Percentiles rank a stretch among this genome's conserved stretches.
Conservation (phyloP, 495 filamentous ascomycete species). For the Polyplosphaeria fusca region DNA sequence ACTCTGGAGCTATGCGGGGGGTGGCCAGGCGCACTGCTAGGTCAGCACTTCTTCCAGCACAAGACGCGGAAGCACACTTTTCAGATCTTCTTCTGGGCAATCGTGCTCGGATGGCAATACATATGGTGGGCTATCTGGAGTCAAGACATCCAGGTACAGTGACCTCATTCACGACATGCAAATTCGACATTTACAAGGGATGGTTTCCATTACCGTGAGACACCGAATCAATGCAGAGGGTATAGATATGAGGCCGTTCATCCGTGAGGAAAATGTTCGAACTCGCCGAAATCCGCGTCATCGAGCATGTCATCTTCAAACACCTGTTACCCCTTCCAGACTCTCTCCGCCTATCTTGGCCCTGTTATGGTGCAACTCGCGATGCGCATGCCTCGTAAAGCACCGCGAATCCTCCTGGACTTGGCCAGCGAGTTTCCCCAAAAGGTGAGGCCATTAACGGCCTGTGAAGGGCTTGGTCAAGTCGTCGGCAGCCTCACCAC, state of each 20-base stretch:
- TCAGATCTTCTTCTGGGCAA: constrained; percentile 27
- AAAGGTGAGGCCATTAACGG: constrained; percentile 18
- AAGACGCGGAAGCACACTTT: constrained; percentile 30
- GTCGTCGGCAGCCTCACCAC: constrained; percentile 38
- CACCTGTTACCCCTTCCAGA: no score
- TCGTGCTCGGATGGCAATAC: constrained; percentile 22
- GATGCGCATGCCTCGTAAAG: not conserved
- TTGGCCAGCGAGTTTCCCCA: constrained; percentile 2
- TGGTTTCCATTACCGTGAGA: no score
- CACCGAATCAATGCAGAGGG: not conserved
- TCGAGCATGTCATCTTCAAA: no score
- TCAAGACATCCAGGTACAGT: not conserved
- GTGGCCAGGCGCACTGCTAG: constrained; percentile 31
- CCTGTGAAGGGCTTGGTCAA: constrained; percentile 31
- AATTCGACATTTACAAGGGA: no score
- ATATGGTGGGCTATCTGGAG: constrained; percentile 27
- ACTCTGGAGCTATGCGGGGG: constrained; percentile 24
- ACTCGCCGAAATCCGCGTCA: no score
- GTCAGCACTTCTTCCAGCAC: constrained; percentile 29
- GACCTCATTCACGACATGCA: not conserved
- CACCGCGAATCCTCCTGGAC: constrained; percentile 10
- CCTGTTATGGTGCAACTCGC: no score
- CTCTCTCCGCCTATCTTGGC: no score
- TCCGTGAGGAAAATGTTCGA: no score
- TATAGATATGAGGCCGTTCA: no score